phyloP scores from a whole-genome alignment of 441 rosid species.

The Syzygium syzygioides region DNA sequence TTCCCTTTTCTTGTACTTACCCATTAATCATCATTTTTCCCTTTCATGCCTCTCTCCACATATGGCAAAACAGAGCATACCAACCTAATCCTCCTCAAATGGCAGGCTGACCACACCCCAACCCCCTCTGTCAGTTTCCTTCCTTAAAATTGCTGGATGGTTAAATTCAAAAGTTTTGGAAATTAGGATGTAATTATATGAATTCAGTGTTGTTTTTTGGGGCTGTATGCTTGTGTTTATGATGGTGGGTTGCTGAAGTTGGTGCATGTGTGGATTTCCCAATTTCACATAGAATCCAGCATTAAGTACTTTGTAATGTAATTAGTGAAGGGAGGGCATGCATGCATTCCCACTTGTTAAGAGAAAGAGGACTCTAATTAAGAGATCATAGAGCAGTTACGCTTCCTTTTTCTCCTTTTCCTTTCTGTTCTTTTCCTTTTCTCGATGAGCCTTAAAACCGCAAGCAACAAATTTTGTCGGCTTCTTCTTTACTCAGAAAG shows the following conservation, averaged over 20 bases:
- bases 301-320: background rate
- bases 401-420: background rate
- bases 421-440: background rate
- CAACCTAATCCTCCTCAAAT: background rate
- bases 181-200: background rate
- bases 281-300: background rate
- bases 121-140: background rate
- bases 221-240: background rate
- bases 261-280: background rate
- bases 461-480: background rate
- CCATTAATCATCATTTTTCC: background rate
- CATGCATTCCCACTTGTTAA: background rate
- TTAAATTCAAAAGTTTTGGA: background rate
- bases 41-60: background rate
- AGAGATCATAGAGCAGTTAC: background rate
- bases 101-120: background rate
- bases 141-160: background rate
- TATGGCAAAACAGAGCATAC: background rate
- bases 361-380: background rate
- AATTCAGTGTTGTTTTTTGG: background rate
- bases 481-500: background rate
- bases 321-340: background rate
- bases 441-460: background rate
- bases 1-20: background rate
- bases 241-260: background rate